Conservation (phyloP, 345 rosid genomes). For the Cardamine chenopodiifolia region DNA sequence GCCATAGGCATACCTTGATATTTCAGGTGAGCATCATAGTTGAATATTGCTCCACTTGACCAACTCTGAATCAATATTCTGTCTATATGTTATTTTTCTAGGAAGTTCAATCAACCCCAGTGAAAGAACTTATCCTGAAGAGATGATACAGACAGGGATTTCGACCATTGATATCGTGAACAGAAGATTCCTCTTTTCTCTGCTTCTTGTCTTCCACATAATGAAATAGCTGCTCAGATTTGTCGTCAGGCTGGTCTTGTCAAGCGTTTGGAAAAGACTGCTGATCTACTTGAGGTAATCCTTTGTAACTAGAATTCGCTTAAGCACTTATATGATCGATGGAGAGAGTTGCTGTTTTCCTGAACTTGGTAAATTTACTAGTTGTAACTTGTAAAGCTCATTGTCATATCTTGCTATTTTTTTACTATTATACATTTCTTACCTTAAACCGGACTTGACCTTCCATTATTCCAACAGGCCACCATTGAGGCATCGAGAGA, state of each 20-base stretch:
- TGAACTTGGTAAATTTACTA: constrained; percentile 52
- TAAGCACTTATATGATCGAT: constrained; percentile 48
- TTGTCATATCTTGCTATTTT: neutral
- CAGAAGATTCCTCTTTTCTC: constrained; percentile 97
- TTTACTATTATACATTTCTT: neutral
- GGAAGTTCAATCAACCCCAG: constrained; percentile 99
- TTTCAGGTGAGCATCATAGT: constrained; percentile 62
- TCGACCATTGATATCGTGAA: constrained; percentile 99
- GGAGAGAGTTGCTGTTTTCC: constrained; percentile 96
- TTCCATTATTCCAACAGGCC: constrained; percentile 54
- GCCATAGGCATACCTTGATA: constrained; percentile 96
- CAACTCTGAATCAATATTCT: neutral
- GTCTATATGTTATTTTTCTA: constrained; percentile 11
- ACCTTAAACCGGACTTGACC: neutral
- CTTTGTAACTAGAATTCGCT: neutral
- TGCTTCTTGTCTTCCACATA: constrained; percentile 99
- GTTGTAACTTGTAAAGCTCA: neutral
- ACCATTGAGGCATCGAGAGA: no score
- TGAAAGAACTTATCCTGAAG: constrained; percentile 98
- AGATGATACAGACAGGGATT: constrained; percentile 97
- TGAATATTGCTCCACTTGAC: neutral
- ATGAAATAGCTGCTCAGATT: constrained; percentile 98
- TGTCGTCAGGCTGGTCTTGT: constrained; percentile 99
- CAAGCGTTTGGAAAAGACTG: constrained; percentile 86
- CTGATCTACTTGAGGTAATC: constrained; percentile 72